These are phyloP conservation scores for Yarrowia divulgata DNA, from an alignment of 805 yeast species.

Conservation along the genomic window DNA sequence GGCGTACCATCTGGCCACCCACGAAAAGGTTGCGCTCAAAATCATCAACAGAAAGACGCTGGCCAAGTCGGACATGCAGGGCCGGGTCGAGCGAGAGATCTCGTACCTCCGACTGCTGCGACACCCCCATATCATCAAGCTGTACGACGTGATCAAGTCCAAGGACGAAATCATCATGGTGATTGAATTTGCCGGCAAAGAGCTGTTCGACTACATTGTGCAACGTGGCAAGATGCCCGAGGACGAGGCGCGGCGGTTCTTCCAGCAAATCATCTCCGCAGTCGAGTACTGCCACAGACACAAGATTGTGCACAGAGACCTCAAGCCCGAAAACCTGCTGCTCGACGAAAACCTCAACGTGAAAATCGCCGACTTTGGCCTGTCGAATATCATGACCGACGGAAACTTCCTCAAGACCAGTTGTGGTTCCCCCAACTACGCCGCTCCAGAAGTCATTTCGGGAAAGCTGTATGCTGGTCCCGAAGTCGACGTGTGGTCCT, in stretches of 20 bases:
- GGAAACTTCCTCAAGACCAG: slow-evolving; percentile 94
- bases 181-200: slow-evolving; percentile 96
- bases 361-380: slow-evolving; percentile 95
- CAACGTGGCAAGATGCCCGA: slow-evolving; percentile 94
- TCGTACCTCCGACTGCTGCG: slow-evolving; percentile 84
- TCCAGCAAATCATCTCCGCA: slow-evolving; percentile 95
- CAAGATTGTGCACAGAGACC: slow-evolving; percentile 94
- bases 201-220: slow-evolving; percentile 92
- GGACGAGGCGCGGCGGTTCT: slow-evolving; percentile 88
- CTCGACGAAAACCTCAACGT: slow-evolving; percentile 90
- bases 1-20: slow-evolving; percentile 84
- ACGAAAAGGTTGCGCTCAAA: slow-evolving; percentile 90
- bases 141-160: slow-evolving; percentile 93
- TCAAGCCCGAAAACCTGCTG: slow-evolving; percentile 92
- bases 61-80: slow-evolving; percentile 97
- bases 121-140: slow-evolving; percentile 95
- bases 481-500: slow-evolving; percentile 97
- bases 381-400: slow-evolving; percentile 95
- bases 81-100: slow-evolving; percentile 92
- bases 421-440: slow-evolving; percentile 97
- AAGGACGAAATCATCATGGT: slow-evolving; percentile 97
- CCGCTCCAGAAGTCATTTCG: slow-evolving; percentile 96
- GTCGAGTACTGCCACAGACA: slow-evolving; percentile 96
- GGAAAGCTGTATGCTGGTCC: slow-evolving; percentile 98
- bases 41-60: slow-evolving; percentile 90